A percentile compares a stretch with the other conserved stretches of the same genome.
Conservation (phyloP, 2,329 filamentous ascomycete species). For the Nothophaeocryptopus gaeumannii region DNA sequence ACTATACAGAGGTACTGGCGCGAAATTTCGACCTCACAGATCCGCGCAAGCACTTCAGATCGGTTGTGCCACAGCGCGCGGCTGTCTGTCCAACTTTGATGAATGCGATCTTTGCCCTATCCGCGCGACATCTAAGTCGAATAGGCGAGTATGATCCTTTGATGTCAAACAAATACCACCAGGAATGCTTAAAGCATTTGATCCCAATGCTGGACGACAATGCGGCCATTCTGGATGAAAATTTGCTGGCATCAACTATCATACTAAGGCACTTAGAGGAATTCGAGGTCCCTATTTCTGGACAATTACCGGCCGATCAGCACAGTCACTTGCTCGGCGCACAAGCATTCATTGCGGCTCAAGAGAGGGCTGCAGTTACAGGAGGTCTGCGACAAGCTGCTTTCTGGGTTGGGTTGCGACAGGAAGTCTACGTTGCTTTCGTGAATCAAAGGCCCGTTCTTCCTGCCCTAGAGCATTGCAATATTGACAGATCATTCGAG, state of each 20-base stretch:
- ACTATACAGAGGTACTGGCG: conserved; percentile 34
- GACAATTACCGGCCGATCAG: conserved; percentile 22
- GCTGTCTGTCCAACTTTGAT: conserved; percentile 52
- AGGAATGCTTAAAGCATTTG: conserved; percentile 52
- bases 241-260: conserved; percentile 55
- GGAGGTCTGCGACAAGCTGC: conserved; percentile 49
- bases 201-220: conserved; percentile 47
- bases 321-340: conserved; percentile 33
- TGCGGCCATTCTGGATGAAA: conserved; percentile 47
- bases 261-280: conserved; percentile 59
- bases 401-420: conserved; percentile 57
- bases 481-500: conserved; percentile 52
- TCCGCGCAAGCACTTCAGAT: conserved; percentile 49
- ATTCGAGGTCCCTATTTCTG: conserved; percentile 43
- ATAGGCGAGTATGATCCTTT: conserved; percentile 49
- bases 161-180: conserved; percentile 53
- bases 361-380: conserved; percentile 29
- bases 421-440: conserved; percentile 58
- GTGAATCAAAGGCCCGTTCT: conserved; percentile 46
- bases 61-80: conserved; percentile 54
- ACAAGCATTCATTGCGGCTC: conserved; percentile 37
- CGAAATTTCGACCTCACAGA: conserved; percentile 35
- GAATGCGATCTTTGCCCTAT: conserved; percentile 57
- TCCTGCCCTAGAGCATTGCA: conserved; percentile 50
- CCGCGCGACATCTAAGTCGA: conserved; percentile 54